These are phyloP conservation scores for Trichoderma sp. DNA, from an alignment of 2,329 filamentous ascomycete genomes.

Conservation along the genomic window DNA sequence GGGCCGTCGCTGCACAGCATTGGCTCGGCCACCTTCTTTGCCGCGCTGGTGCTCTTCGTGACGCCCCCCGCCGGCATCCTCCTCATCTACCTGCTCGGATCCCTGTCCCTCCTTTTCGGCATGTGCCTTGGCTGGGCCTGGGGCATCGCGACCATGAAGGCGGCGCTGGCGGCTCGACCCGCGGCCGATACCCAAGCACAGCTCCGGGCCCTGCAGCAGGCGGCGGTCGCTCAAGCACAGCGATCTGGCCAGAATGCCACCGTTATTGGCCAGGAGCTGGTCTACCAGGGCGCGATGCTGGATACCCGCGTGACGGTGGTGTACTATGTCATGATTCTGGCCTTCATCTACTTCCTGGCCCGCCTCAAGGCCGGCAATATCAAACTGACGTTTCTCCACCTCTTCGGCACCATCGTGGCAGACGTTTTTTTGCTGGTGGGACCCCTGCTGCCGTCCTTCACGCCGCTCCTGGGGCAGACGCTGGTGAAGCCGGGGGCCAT, in stretches of 20 bases:
- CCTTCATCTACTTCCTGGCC: constrained; percentile 50
- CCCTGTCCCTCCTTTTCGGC: constrained; percentile 49
- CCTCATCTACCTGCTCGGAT: constrained; percentile 49
- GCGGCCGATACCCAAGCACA: constrained; percentile 43
- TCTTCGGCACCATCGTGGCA: constrained; percentile 52
- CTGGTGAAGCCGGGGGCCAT: constrained; percentile 52
- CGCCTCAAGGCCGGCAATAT: constrained; percentile 50
- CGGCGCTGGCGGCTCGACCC: constrained; percentile 49
- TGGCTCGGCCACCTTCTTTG: constrained; percentile 53
- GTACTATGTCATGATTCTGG: constrained; percentile 44
- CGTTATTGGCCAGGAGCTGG: constrained; percentile 41
- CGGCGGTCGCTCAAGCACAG: constrained; percentile 42
- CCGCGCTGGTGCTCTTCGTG: constrained; percentile 47
- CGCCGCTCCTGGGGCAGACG: constrained; percentile 43
- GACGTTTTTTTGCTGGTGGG: constrained; percentile 51
- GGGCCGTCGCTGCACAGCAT: constrained; percentile 46
- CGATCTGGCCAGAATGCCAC: constrained; percentile 33
- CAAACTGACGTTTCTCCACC: constrained; percentile 49
- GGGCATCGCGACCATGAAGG: constrained; percentile 55
- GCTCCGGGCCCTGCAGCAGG: constrained; percentile 41
- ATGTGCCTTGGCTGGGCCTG: constrained; percentile 55
- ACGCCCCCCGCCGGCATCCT: constrained; percentile 51
- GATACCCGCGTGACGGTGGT: constrained; percentile 50
- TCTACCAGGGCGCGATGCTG: constrained; percentile 52
- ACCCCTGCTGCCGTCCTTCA: constrained; percentile 48